A percentile compares a stretch with the other conserved stretches of the same genome.
Conservation (phyloP, 192 early-diverging fungal species). For the Gonapodya sp. region DNA sequence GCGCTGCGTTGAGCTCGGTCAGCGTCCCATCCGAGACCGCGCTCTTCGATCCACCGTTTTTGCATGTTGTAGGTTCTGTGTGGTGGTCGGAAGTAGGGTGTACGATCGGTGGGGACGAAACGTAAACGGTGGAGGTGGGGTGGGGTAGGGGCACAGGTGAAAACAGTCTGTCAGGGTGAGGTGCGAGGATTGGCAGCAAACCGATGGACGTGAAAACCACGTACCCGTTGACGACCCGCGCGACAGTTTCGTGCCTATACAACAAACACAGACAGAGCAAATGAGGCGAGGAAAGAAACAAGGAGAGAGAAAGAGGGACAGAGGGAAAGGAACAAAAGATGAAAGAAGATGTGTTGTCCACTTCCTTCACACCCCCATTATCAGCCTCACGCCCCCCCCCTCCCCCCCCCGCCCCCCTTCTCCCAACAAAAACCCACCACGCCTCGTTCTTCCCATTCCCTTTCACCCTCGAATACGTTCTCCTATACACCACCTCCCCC, state of each 20-base stretch:
- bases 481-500: constrained; percentile 35
- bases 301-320: too few relatives aligned
- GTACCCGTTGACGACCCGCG: constrained; percentile 32
- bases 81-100: neutral
- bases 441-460: constrained; percentile 19
- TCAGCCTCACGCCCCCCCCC: too few relatives aligned
- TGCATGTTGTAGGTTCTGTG: constrained; percentile 31
- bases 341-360: too few relatives aligned
- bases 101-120: neutral
- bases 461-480: constrained; percentile 35
- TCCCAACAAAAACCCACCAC: constrained; percentile 22
- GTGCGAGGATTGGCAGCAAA: too few relatives aligned
- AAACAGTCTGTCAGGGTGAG: too few relatives aligned
- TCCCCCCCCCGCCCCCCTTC: too few relatives aligned
- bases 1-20: constrained; percentile 26
- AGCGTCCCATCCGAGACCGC: constrained; percentile 27
- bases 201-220: too few relatives aligned
- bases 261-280: neutral
- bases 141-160: too few relatives aligned
- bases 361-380: too few relatives aligned
- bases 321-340: too few relatives aligned
- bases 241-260: constrained; percentile 30
- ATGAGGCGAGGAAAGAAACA: neutral
- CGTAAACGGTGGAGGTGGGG: neutral
- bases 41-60: constrained; percentile 23